Conservation (phyloP, 495 filamentous ascomycete species). For the Aspergillus nanangensis region DNA sequence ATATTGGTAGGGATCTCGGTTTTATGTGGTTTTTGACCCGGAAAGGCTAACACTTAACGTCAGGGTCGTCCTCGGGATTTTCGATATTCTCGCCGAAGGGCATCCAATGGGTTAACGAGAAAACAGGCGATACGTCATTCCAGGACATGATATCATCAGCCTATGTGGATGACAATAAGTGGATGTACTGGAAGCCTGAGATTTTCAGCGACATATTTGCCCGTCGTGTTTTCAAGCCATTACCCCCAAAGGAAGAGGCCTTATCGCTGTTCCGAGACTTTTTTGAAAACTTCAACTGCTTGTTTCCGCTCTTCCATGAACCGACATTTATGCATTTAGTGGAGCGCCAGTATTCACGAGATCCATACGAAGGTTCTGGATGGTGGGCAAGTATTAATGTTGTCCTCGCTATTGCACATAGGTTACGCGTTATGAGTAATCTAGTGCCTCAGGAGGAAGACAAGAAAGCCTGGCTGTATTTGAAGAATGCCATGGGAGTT, state of each 20-base stretch:
- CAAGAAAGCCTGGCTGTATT: slow-evolving; percentile 86
- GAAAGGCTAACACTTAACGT: slow-evolving; percentile 14
- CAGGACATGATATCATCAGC: slow-evolving; percentile 90
- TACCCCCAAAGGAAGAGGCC: slow-evolving; percentile 78
- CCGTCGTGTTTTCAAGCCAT: slow-evolving; percentile 72
- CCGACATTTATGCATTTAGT: slow-evolving; percentile 97
- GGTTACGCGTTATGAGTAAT: slow-evolving; percentile 93
- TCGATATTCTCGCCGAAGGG: slow-evolving; percentile 98
- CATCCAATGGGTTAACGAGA: slow-evolving; percentile 98
- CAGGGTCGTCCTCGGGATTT: slow-evolving; percentile 95
- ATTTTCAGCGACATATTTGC: slow-evolving; percentile 92
- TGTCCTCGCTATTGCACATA: slow-evolving; percentile 84
- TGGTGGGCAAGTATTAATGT: slow-evolving; percentile 99
- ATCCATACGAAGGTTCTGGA: slow-evolving; percentile 93
- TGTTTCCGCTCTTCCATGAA: slow-evolving; percentile 96
- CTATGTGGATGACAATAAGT: slow-evolving; percentile 83
- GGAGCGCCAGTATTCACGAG: slow-evolving; percentile 82
- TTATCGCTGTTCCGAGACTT: slow-evolving; percentile 83
- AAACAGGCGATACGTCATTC: slow-evolving; percentile 91
- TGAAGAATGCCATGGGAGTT: slow-evolving; percentile 95
- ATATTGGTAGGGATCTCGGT: slow-evolving; percentile 66
- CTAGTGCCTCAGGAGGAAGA: slow-evolving; percentile 86
- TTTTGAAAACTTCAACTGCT: slow-evolving; percentile 98
- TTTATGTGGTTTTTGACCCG: background rate
- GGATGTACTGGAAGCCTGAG: slow-evolving; percentile 94